These are phyloP conservation scores for Aspergillus melleus DNA, from an alignment of 2,329 filamentous ascomycete species.

Conservation along the genomic window DNA sequence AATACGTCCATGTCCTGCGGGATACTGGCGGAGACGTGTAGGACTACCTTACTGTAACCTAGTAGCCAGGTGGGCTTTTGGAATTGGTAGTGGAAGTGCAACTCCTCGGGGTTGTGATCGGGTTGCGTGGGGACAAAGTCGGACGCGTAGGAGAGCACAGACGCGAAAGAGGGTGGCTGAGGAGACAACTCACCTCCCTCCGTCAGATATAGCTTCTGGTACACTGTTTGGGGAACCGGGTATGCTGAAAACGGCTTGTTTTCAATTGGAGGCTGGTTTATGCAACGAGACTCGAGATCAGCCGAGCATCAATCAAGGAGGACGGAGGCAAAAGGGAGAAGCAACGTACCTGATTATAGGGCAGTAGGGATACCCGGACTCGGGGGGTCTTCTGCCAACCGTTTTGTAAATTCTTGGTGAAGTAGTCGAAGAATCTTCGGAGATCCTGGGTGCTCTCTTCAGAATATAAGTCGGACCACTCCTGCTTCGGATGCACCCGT, in stretches of 20 bases:
- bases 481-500: constrained; percentile 39
- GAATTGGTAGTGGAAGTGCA: background rate
- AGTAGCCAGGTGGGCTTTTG: background rate
- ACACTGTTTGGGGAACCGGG: background rate
- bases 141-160: background rate
- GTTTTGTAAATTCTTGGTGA: constrained; percentile 45
- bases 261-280: background rate
- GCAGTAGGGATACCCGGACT: constrained; percentile 33
- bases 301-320: background rate
- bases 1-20: background rate
- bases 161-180: background rate
- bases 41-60: background rate
- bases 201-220: background rate
- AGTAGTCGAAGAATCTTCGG: constrained; percentile 47
- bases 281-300: too few relatives aligned
- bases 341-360: background rate
- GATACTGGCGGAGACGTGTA: background rate
- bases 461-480: constrained; percentile 48
- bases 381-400: constrained; percentile 49
- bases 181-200: background rate
- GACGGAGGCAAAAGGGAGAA: too few relatives aligned
- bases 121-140: background rate
- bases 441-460: constrained; percentile 39
- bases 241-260: background rate
- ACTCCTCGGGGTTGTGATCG: background rate